Evolutionary conservation across 768 basidiomycete genomes (phyloP).

Genomic region (Pisolithus sp.): DNA sequence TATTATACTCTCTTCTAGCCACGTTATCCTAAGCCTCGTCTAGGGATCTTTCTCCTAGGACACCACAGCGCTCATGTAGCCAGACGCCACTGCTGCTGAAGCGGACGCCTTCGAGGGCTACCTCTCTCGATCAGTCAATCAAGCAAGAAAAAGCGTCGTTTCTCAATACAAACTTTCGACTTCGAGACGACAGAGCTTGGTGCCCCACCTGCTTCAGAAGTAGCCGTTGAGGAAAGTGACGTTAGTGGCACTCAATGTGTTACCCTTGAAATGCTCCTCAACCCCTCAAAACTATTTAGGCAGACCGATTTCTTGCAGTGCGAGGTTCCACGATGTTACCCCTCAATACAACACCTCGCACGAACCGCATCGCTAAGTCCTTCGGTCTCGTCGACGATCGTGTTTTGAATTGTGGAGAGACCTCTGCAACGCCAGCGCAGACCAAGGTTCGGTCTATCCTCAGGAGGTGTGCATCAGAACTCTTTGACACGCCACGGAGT

Average conservation of each 20-base stretch:
- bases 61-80: conserved; percentile 19
- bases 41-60: conserved; percentile 22
- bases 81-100: conserved; percentile 26
- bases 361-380: conserved; percentile 57
- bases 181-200: conserved; percentile 28
- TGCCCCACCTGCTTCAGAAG: conserved; percentile 9
- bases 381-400: conserved; percentile 56
- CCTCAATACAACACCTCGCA: conserved; percentile 57
- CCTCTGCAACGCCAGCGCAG: conserved; percentile 26
- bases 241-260: conserved; percentile 16
- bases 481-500: conserved; percentile 34
- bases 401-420: conserved; percentile 47
- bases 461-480: conserved; percentile 45
- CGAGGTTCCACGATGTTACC: conserved; percentile 47
- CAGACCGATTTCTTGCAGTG: conserved; percentile 55
- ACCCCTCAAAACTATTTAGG: conserved; percentile 27
- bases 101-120: conserved; percentile 32
- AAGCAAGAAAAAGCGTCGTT: conserved; percentile 34
- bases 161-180: conserved; percentile 36
- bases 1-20: conserved; percentile 7
- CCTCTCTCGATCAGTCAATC: conserved; percentile 37
- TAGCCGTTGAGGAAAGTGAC: conserved; percentile 20
- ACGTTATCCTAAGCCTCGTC: conserved; percentile 11
- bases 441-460: conserved; percentile 41
- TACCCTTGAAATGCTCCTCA: not conserved